A percentile compares a stretch with the other conserved stretches of the same genome.
phyloP scores from a whole-genome alignment of 2,329 filamentous ascomycete species.

The Fusarium subtropicale region DNA sequence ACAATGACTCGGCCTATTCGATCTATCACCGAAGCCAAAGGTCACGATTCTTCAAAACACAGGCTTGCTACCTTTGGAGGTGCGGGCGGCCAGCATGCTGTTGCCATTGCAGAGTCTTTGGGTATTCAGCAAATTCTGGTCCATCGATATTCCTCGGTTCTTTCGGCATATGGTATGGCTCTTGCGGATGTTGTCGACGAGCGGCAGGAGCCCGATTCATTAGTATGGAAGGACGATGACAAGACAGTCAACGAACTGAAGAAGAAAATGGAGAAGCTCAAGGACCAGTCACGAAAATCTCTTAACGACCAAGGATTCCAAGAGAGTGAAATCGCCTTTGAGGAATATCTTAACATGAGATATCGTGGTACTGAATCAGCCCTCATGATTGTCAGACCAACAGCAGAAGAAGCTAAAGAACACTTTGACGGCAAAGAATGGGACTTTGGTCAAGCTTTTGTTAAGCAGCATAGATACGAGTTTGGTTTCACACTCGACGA shows the following conservation, averaged over 20 bases:
- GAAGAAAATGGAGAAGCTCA: constrained; percentile 81
- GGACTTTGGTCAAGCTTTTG: constrained; percentile 86
- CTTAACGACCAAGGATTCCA: constrained; percentile 83
- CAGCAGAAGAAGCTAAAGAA: constrained; percentile 68
- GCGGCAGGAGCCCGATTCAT: constrained; percentile 80
- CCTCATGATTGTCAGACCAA: constrained; percentile 86
- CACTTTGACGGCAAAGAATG: constrained; percentile 75
- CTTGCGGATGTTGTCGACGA: constrained; percentile 94
- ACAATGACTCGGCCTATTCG: constrained; percentile 92
- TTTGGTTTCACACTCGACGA: constrained; percentile 90
- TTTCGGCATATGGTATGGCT: constrained; percentile 94
- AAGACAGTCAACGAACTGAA: constrained; percentile 72
- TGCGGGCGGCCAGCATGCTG: constrained; percentile 90
- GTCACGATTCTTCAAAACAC: constrained; percentile 90
- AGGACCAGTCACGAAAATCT: constrained; percentile 75
- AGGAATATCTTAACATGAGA: constrained; percentile 94
- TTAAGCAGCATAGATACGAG: constrained; percentile 89
- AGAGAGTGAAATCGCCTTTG: constrained; percentile 79
- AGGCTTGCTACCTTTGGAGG: constrained; percentile 93
- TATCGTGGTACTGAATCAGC: constrained; percentile 92
- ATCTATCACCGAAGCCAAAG: constrained; percentile 90
- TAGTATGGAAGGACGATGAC: constrained; percentile 69
- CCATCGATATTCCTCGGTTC: constrained; percentile 87
- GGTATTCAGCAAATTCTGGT: constrained; percentile 88
- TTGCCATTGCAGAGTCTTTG: constrained; percentile 87